phyloP scores from a whole-genome alignment of 495 filamentous ascomycete genomes.

The Talaromyces proteolyticus region DNA sequence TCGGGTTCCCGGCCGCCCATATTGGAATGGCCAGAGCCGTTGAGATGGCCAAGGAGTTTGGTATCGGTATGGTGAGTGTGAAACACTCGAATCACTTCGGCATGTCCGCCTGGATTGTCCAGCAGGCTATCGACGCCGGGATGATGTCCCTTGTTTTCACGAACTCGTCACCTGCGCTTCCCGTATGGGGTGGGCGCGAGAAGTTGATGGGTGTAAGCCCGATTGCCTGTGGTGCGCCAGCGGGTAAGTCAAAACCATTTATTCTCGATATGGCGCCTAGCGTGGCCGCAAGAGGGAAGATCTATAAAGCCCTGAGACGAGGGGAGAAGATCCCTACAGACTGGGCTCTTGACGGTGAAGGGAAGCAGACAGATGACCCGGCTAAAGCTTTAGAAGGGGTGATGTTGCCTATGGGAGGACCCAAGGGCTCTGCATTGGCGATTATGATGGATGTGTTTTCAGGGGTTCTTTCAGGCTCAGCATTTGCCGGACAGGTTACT shows the following conservation, averaged over 20 bases:
- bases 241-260: constrained; percentile 49
- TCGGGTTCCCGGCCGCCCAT: constrained; percentile 64
- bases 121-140: constrained; percentile 62
- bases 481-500: constrained; percentile 67
- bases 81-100: constrained; percentile 78
- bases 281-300: constrained; percentile 68
- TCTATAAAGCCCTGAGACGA: constrained; percentile 65
- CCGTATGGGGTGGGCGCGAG: constrained; percentile 61
- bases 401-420: constrained; percentile 77
- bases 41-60: constrained; percentile 55
- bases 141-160: constrained; percentile 79
- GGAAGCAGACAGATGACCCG: constrained; percentile 62
- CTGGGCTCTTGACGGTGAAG: constrained; percentile 71
- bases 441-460: constrained; percentile 88
- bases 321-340: constrained; percentile 68
- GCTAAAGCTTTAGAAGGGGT: constrained; percentile 54
- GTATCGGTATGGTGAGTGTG: constrained; percentile 67
- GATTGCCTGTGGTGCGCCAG: constrained; percentile 70
- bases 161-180: constrained; percentile 69
- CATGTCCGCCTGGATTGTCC: constrained; percentile 73
- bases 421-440: constrained; percentile 64
- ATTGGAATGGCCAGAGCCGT: constrained; percentile 58
- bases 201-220: constrained; percentile 73
- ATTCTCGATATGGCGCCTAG: constrained; percentile 77
- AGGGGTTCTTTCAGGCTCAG: constrained; percentile 63